Evolutionary conservation across 2,329 filamentous ascomycete genomes (phyloP).

Genomic region (Bipolaris victoriae): DNA sequence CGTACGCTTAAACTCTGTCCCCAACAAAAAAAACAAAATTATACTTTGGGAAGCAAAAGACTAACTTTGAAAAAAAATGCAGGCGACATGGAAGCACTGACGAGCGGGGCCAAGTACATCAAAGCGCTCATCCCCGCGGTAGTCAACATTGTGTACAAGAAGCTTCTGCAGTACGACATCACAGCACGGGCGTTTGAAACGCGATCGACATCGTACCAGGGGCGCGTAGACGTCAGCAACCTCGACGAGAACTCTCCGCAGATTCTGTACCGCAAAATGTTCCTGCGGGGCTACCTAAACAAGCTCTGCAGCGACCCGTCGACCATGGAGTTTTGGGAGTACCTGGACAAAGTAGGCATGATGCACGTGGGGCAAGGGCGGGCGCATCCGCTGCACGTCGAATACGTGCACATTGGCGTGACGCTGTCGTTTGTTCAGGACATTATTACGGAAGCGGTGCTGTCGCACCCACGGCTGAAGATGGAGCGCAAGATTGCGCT

Average conservation of each 20-base stretch:
- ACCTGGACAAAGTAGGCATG: conserved; percentile 82
- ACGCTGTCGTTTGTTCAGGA: conserved; percentile 79
- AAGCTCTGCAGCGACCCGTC: conserved; percentile 77
- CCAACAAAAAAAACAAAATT: background rate
- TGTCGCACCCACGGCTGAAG: conserved; percentile 71
- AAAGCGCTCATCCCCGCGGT: conserved; percentile 81
- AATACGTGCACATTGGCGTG: conserved; percentile 78
- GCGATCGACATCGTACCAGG: conserved; percentile 66
- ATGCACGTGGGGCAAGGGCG: conserved; percentile 82
- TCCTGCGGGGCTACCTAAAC: conserved; percentile 74
- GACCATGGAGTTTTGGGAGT: conserved; percentile 81
- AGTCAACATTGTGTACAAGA: conserved; percentile 84
- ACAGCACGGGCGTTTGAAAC: conserved; percentile 77
- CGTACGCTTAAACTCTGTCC: conserved; percentile 56
- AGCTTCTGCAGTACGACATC: conserved; percentile 80
- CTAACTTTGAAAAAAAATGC: background rate
- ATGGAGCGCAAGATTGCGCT: conserved; percentile 73
- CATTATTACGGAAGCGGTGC: conserved; percentile 75
- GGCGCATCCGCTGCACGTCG: conserved; percentile 74
- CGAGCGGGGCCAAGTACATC: conserved; percentile 74
- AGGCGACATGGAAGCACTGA: conserved; percentile 74
- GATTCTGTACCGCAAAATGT: conserved; percentile 79
- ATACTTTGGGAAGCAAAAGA: background rate
- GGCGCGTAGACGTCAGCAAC: conserved; percentile 64
- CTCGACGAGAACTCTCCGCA: conserved; percentile 73